A percentile compares a stretch with the other conserved stretches of the same genome.
These are phyloP conservation scores for Camelina neglecta DNA, from an alignment of 345 rosid genomes.

Conservation along the genomic window DNA sequence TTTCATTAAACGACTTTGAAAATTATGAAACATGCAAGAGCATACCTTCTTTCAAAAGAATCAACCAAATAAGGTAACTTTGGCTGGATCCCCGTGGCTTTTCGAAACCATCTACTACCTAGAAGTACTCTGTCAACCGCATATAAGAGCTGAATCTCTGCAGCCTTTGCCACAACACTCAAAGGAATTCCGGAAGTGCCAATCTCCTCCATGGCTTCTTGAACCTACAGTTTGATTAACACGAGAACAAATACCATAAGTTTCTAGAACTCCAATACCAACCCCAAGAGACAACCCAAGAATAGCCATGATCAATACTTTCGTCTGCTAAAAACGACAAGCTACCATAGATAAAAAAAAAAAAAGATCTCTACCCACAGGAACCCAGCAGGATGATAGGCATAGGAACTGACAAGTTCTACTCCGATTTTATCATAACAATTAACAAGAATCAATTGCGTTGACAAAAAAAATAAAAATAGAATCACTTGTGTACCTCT, in stretches of 20 bases:
- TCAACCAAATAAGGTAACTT: conserved; percentile 88
- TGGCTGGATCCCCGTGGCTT: conserved; percentile 93
- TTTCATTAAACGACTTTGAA: background rate
- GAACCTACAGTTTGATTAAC: conserved; percentile 60
- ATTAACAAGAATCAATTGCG: no score
- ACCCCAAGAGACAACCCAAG: conserved; percentile 1
- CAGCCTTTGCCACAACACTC: conserved; percentile 94
- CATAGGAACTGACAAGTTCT: conserved; percentile 7
- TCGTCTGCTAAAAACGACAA: background rate
- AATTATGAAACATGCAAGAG: background rate
- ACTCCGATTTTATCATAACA: background rate
- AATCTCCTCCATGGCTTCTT: conserved; percentile 90
- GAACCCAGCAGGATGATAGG: conserved; percentile 4
- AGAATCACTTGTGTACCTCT: conserved; percentile 61
- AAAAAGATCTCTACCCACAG: background rate
- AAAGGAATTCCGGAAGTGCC: conserved; percentile 84
- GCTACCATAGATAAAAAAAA: background rate
- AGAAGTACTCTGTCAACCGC: conserved; percentile 80
- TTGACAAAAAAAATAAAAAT: no score
- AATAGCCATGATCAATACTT: background rate
- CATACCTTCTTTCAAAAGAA: conserved; percentile 90
- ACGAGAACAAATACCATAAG: conserved; percentile 7
- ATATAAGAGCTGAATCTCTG: conserved; percentile 82
- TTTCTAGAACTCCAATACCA: background rate
- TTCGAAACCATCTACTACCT: conserved; percentile 93